A percentile compares a stretch with the other conserved stretches of the same genome.
These are phyloP conservation scores for Hypoxylon lenormandii DNA, from an alignment of 495 filamentous ascomycete genomes.

Conservation along the genomic window DNA sequence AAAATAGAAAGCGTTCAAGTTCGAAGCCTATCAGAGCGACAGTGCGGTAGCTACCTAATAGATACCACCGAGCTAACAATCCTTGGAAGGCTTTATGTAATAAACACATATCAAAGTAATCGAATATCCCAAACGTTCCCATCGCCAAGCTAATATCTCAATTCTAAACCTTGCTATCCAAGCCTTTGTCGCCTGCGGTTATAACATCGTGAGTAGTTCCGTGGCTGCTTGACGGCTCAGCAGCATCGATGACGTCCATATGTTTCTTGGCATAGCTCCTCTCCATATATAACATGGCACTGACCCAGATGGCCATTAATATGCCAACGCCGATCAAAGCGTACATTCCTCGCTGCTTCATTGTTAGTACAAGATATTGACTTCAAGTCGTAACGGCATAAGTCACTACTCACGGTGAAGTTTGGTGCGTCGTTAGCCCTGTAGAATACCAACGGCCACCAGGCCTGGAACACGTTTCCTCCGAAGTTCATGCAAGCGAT, in stretches of 20 bases:
- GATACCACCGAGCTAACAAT: too few relatives aligned
- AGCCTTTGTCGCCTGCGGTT: neutral
- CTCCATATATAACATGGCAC: neutral
- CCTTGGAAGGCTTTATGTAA: too few relatives aligned
- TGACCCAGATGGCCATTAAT: neutral
- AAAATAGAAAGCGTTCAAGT: too few relatives aligned
- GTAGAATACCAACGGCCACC: conserved; percentile 40
- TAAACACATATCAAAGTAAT: too few relatives aligned
- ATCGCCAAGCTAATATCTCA: too few relatives aligned
- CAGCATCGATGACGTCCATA: neutral
- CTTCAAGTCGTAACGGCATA: neutral
- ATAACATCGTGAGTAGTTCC: neutral
- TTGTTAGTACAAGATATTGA: neutral
- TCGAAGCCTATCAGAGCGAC: too few relatives aligned
- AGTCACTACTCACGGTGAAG: neutral
- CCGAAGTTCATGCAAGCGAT: conserved; percentile 71
- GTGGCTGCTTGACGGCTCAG: neutral
- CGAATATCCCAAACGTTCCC: too few relatives aligned
- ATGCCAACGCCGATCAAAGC: neutral
- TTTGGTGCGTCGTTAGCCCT: neutral
- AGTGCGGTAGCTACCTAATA: too few relatives aligned
- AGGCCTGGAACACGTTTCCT: conserved; percentile 69
- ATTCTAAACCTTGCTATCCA: neutral
- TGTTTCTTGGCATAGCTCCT: neutral
- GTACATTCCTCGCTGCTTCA: neutral